Evolutionary conservation across 805 yeast genomes (phyloP).

Genomic region (Nakazawaea peltata): DNA sequence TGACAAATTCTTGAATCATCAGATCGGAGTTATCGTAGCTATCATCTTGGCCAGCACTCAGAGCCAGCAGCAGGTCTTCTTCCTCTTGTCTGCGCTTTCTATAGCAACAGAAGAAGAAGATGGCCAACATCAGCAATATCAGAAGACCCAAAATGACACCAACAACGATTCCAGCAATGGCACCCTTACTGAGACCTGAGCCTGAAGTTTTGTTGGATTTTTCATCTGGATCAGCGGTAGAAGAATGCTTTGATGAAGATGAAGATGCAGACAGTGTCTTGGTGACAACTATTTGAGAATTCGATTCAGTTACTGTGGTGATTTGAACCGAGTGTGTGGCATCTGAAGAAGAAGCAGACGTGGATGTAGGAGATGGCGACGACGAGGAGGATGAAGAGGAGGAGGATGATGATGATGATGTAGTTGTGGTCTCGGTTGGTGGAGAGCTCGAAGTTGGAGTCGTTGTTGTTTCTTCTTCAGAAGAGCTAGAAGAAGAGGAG

Average conservation of each 20-base stretch:
- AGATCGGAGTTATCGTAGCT: conserved; percentile 2
- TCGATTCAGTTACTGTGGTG: conserved; percentile 16
- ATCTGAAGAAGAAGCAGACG: conserved; percentile 3
- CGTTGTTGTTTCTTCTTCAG: conserved; percentile 13
- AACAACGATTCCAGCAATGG: conserved; percentile 15
- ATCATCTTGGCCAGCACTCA: no score
- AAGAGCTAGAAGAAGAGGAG: conserved; percentile 13
- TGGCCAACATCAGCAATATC: conserved; percentile 11
- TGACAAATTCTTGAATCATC: conserved; percentile 9
- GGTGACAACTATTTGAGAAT: conserved; percentile 11
- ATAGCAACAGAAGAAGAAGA: conserved; percentile 10
- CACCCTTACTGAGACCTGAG: conserved; percentile 13
- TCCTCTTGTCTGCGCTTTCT: background rate
- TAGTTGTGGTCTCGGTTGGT: conserved; percentile 12
- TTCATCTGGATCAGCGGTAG: background rate
- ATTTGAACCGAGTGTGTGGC: conserved; percentile 2
- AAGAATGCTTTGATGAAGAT: background rate
- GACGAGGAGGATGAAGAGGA: conserved; percentile 9
- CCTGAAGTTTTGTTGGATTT: conserved; percentile 10
- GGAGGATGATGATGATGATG: conserved; percentile 11
- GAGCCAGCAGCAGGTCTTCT: background rate
- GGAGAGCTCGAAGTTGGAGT: conserved; percentile 11
- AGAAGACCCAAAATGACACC: conserved; percentile 23
- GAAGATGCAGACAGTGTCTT: conserved; percentile 12
- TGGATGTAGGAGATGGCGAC: conserved; percentile 12